Conservation (phyloP, 441 rosid genomes). For the Populus tomentosa region DNA sequence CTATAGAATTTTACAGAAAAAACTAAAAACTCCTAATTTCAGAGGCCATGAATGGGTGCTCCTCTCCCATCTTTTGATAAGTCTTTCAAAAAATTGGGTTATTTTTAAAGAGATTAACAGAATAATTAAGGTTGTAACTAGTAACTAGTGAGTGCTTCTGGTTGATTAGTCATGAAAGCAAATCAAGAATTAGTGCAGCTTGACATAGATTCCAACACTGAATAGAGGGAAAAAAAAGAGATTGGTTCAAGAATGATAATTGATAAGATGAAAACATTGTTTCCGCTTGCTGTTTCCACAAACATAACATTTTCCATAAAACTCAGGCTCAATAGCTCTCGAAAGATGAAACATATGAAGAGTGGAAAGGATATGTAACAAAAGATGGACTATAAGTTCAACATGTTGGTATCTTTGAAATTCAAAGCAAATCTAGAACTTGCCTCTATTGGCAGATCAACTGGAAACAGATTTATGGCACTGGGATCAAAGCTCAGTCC, state of each 20-base stretch:
- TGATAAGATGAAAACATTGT: background rate
- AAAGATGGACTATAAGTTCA: background rate
- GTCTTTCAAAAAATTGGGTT: background rate
- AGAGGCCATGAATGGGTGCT: background rate
- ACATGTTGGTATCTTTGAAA: background rate
- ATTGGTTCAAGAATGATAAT: background rate
- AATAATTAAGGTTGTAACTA: background rate
- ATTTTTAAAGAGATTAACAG: background rate
- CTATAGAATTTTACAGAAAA: background rate
- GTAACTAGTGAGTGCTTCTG: background rate
- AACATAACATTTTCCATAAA: background rate
- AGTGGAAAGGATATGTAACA: background rate
- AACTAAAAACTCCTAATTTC: background rate
- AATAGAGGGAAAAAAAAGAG: background rate
- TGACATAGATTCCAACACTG: background rate
- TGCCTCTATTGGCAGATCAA: slow-evolving; percentile 50
- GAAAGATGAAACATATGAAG: background rate
- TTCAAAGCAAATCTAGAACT: slow-evolving; percentile 25
- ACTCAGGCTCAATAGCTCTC: background rate
- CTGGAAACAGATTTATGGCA: slow-evolving; percentile 62
- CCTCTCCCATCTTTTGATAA: background rate
- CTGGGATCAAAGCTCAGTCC: slow-evolving; percentile 56
- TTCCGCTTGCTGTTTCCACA: background rate
- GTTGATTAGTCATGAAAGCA: background rate
- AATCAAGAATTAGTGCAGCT: background rate